phyloP scores from a whole-genome alignment of 2,329 filamentous ascomycete species.

The Fonsecaea nubica region DNA sequence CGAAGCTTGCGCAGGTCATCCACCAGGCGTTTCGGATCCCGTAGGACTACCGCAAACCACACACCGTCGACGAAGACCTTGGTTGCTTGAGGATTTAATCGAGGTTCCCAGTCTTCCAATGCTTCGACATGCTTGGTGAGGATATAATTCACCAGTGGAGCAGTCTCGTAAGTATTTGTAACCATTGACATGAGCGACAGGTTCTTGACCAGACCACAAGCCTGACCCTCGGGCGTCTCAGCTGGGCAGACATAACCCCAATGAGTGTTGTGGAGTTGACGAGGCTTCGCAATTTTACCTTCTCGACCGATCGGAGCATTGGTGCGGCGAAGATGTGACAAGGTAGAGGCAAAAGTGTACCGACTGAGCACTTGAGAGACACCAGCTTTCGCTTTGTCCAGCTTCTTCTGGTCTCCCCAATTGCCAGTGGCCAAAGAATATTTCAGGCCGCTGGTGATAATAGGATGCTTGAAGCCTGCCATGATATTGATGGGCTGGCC shows the following conservation, averaged over 20 bases:
- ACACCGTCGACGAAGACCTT: constrained; percentile 98
- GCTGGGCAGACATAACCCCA: constrained; percentile 98
- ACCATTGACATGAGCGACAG: constrained; percentile 98
- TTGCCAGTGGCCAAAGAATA: constrained; percentile 98
- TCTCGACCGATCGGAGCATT: constrained; percentile 98
- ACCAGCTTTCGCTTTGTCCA: constrained; percentile 90
- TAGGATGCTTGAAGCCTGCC: constrained; percentile 87
- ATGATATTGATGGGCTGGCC: constrained; percentile 89
- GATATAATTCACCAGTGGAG: constrained; percentile 94
- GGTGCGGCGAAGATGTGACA: constrained; percentile 95
- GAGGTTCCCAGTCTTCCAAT: constrained; percentile 89
- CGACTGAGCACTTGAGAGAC: constrained; percentile 97
- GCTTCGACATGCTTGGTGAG: constrained; percentile 94
- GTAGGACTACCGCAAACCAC: constrained; percentile 89
- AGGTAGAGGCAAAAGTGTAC: constrained; percentile 94
- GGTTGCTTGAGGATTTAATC: constrained; percentile 85
- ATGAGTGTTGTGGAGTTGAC: constrained; percentile 97
- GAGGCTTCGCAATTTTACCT: constrained; percentile 96
- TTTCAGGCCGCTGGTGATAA: constrained; percentile 90
- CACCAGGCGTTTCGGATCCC: constrained; percentile 85
- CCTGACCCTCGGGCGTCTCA: constrained; percentile 96
- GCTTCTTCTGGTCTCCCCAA: constrained; percentile 99
- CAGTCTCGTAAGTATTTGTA: constrained; percentile 88
- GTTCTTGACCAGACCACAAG: constrained; percentile 98
- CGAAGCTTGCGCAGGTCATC: constrained; percentile 77